Evolutionary conservation across 768 basidiomycete genomes (phyloP).

Genomic region (Mycena olivaceomarginata): DNA sequence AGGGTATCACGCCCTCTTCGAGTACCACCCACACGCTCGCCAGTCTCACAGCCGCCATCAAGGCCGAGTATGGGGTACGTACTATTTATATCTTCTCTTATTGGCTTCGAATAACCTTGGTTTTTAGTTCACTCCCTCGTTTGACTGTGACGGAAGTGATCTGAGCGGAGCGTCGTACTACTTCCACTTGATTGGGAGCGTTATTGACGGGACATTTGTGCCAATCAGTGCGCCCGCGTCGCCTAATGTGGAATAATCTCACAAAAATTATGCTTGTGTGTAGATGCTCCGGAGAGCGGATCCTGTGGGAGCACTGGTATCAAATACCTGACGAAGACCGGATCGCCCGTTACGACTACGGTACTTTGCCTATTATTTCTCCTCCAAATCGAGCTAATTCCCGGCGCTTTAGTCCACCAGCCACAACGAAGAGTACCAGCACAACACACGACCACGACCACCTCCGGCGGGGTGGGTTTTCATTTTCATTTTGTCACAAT

Average conservation of each 20-base stretch:
- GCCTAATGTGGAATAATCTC: neutral
- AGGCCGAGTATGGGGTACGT: slow-evolving; percentile 62
- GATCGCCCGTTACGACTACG: no score
- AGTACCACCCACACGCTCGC: slow-evolving; percentile 65
- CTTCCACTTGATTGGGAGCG: slow-evolving; percentile 72
- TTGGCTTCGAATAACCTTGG: neutral
- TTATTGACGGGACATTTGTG: slow-evolving; percentile 72
- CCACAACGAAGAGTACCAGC: no score
- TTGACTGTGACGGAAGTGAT: slow-evolving; percentile 63
- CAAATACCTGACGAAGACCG: no score
- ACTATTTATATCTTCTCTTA: neutral
- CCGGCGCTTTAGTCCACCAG: no score
- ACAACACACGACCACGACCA: no score
- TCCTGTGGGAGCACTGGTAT: no score
- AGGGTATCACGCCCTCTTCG: slow-evolving; percentile 72
- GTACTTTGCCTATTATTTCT: no score
- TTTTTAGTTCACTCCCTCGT: slow-evolving; percentile 63
- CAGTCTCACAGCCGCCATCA: slow-evolving; percentile 62
- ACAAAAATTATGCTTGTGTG: slow-evolving; percentile 42
- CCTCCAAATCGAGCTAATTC: no score
- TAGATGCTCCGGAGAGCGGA: no score
- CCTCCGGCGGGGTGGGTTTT: no score
- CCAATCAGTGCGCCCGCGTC: slow-evolving; percentile 63
- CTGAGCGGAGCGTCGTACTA: slow-evolving; percentile 71
- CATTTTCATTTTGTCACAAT: no score